Evolutionary conservation across 2,329 filamentous ascomycete genomes (phyloP).

Genomic region (Lasiodiplodia sp.): DNA sequence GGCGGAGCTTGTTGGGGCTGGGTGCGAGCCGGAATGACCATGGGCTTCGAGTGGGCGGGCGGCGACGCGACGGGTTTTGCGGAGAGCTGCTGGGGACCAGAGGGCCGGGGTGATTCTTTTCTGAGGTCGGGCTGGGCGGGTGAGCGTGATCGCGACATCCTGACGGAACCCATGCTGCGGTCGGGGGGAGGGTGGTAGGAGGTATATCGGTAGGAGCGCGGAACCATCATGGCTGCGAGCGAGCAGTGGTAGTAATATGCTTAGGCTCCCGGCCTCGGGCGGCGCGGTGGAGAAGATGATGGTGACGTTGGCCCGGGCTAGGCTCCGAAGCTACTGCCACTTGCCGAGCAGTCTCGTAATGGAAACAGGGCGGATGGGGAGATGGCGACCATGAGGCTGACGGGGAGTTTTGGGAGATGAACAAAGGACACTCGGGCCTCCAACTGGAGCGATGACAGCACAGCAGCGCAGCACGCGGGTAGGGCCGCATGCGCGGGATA

Average conservation of each 20-base stretch:
- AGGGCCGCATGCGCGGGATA: conserved; percentile 21
- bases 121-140: background rate
- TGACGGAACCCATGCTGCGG: conserved; percentile 27
- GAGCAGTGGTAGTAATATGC: background rate
- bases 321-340: conserved; percentile 25
- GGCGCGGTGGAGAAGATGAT: conserved; percentile 14
- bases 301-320: conserved; percentile 29
- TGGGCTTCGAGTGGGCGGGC: conserved; percentile 49
- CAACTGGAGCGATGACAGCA: conserved; percentile 1
- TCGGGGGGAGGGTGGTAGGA: conserved; percentile 34
- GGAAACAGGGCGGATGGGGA: conserved; percentile 15
- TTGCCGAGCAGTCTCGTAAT: conserved; percentile 31
- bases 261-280: conserved; percentile 14
- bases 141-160: conserved; percentile 20
- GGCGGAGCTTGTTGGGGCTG: conserved; percentile 29
- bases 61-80: conserved; percentile 35
- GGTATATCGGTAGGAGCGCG: conserved; percentile 54
- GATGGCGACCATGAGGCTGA: conserved; percentile 12
- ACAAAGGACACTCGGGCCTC: background rate
- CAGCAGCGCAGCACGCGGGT: background rate
- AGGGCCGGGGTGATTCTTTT: conserved; percentile 30
- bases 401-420: conserved; percentile 33
- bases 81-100: conserved; percentile 13
- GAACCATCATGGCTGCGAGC: conserved; percentile 51
- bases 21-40: conserved; percentile 50